Base-by-base conservation (phyloP, 345 rosid species). In the Ailanthus altissimus region DNA sequence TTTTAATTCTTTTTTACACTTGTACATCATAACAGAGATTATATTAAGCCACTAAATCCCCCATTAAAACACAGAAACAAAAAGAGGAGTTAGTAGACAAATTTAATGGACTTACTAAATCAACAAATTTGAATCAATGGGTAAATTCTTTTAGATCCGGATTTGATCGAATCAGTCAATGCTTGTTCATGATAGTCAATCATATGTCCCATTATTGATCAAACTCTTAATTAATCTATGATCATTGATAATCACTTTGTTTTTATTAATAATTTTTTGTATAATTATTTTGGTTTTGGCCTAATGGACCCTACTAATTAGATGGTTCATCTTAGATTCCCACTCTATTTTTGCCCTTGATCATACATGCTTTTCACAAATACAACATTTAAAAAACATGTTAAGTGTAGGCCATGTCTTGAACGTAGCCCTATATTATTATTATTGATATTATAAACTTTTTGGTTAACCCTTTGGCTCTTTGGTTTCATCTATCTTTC, bases 301-400 rank as follows among this genome's bases (percentile, higher is more conserved):
- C 7, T 46, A 66, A 2, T 36, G 71, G 78, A 57, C 81, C 83
- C 73, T 54, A 45, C 70, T n/a, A 64, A 25, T 68, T 23, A 61
- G 53, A 72, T 70, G 65, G 71, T 59, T 80, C 71, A 80, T 73
- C 61, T 67, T 69, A 61, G 76, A 80, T 82, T 84, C 80, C 83
- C 85, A 81, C 77, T 70, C 42, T 43, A 5, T 60, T 18, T 61
- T 14, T 21, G 50, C 38, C 8, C 14, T 18, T 50, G 16, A 20
- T 8, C 9, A 75, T 4, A 46, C 12, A 26, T 40, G 43, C 13
- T 8, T 13, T 56, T 47, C 18, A 10, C 23, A 62, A 50, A 49
- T 15, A 5, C 23, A 54, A 56, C 16, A 66, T 69, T 53, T 5
- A 56, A 26, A 28, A 67, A 80, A 59, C 25, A 53, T 76, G 58